phyloP scores from a whole-genome alignment of 495 filamentous ascomycete species.

The Aspergillus sclerotiicarbonarius region DNA sequence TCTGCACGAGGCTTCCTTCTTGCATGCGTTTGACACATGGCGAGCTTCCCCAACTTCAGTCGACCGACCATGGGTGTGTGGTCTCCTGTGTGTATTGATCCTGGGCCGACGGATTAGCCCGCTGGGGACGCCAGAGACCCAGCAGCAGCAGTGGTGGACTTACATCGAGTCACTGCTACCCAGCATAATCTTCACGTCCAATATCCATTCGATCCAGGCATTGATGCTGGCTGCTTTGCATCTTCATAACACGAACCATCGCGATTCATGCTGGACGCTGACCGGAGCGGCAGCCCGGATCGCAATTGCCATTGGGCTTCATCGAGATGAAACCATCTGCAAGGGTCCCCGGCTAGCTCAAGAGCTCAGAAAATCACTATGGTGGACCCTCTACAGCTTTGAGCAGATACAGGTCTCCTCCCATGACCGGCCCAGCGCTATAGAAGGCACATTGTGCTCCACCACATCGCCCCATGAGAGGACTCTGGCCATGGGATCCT shows the following conservation, averaged over 20 bases:
- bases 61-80: not conserved
- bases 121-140: not conserved
- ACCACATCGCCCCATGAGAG: not conserved
- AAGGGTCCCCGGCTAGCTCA: not conserved
- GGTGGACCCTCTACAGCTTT: not conserved
- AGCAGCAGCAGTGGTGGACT: not conserved
- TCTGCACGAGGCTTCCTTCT: not conserved
- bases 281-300: not conserved
- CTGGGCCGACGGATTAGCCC: not conserved
- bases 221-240: not conserved
- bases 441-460: not conserved
- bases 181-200: not conserved
- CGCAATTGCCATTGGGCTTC: not conserved
- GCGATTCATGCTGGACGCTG: not conserved
- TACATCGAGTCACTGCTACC: not conserved
- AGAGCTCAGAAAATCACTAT: not conserved
- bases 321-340: not conserved
- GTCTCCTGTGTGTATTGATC: not conserved
- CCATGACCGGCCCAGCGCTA: not conserved
- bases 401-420: not conserved
- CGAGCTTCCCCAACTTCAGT: not conserved
- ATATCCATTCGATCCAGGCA: not conserved
- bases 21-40: not conserved
- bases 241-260: not conserved
- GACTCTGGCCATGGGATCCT: not conserved